Evolutionary conservation across 768 basidiomycete species (phyloP), one percentile per base, ranked within the genome.

Genomic region (Rhodotorula toruloides): DNA sequence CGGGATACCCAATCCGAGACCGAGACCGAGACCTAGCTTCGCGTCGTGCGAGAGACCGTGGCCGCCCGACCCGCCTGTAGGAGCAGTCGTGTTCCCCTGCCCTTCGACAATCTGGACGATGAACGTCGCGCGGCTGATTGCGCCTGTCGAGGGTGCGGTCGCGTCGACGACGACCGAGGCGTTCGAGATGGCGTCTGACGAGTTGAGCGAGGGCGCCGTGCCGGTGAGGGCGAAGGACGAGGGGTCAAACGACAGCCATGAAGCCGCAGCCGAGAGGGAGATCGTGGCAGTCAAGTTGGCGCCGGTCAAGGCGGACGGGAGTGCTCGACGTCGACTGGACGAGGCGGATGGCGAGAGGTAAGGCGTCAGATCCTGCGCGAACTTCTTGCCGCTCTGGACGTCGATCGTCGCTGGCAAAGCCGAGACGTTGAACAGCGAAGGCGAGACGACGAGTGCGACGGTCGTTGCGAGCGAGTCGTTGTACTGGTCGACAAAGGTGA

Each of bases 391-490:
- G 21, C 49, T 54, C 31, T 57, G 40, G 58, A 75, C 67, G 58
- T 67, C 58, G 65, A 72, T 46, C n/a, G 47, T 36, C 10, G 53
- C 50, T 0, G 73, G 73, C 16, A 75, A 55, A 1, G 49, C 21
- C 13, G 70, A 39, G 25, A 57, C 21, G 17, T 82, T 79, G 79
- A 96, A 94, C 76, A 84, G 88, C 7, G 90, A 87, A 7, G 86
- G 82, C 14, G 87, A 84, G 29, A 89, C 76, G 34, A 83, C 83
- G 67, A 97, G 73, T 4, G 83, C 80, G 40, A 93, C 79, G 68
- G 81, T 85, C 27, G 86, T 85, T 27, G 80, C 77, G 64, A 90
- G 71, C 0, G 83, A 82, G 76, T 91, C 87, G 73, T 88, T 70
- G 54, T 87, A 85, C 25, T 79, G 76, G 3, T 88, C 83, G 29